Percentiles rank a stretch among this genome's conserved stretches.
These are phyloP conservation scores for Dendrobium huoshanense DNA, from an alignment of 106 monocot genomes.

Conservation along the genomic window DNA sequence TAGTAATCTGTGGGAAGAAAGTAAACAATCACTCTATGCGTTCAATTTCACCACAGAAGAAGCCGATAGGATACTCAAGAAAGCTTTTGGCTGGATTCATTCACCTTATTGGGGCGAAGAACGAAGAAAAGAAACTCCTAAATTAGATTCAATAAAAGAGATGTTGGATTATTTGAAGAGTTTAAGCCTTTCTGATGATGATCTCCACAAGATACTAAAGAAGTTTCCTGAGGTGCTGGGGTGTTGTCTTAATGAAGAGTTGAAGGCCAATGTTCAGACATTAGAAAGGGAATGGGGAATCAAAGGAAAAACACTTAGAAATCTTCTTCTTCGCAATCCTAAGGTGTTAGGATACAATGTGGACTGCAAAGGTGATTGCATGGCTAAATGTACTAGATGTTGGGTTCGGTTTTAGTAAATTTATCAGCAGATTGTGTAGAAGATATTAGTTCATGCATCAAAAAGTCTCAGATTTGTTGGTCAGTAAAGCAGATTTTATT, in stretches of 20 bases:
- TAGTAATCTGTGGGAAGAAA: constrained; percentile 49
- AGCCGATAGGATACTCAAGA: constrained; percentile 53
- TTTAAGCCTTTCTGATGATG: constrained; percentile 68
- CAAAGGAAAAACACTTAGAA: constrained; percentile 64
- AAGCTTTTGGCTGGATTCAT: constrained; percentile 81
- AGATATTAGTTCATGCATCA: not conserved
- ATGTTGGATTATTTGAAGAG: constrained; percentile 49
- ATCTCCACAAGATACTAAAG: constrained; percentile 79
- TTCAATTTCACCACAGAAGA: constrained; percentile 52
- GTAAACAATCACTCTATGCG: constrained; percentile 37
- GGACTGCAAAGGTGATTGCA: constrained; percentile 90
- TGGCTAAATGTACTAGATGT: constrained; percentile 76
- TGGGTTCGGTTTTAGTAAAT: constrained; percentile 74
- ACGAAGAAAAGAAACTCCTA: constrained; percentile 45
- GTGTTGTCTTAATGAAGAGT: constrained; percentile 55
- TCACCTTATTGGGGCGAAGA: constrained; percentile 98
- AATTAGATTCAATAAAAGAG: constrained; percentile 24
- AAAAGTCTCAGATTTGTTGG: not conserved
- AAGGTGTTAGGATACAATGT: constrained; percentile 91
- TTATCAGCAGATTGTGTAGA: not conserved
- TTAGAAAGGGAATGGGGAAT: constrained; percentile 87
- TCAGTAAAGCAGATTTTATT: not conserved
- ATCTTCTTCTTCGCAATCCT: constrained; percentile 81
- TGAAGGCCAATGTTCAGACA: constrained; percentile 51
- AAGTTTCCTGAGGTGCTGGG: constrained; percentile 93